Evolutionary conservation across 2,329 filamentous ascomycete species (phyloP).

Genomic region (Xylariales sp.): DNA sequence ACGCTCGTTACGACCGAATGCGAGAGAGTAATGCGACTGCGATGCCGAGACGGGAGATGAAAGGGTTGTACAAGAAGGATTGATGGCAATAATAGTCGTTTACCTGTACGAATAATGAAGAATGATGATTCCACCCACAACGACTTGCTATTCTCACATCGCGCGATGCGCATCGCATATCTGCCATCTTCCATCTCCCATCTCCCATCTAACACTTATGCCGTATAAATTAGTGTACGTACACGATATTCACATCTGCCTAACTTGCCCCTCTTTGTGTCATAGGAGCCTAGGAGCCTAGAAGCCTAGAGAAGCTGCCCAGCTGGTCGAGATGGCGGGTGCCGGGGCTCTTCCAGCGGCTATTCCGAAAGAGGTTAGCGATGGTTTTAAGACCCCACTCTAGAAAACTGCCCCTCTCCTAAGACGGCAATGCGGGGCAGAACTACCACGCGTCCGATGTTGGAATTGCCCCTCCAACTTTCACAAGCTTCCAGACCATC

Average conservation of each 20-base stretch:
- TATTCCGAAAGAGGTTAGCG: slow-evolving; percentile 3
- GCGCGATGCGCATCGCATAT: neutral
- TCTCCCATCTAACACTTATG: neutral
- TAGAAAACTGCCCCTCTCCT: slow-evolving; percentile 30
- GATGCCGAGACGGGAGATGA: neutral
- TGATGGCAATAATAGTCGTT: slow-evolving; percentile 1
- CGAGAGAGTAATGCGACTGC: slow-evolving; percentile 11
- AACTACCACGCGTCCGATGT: slow-evolving; percentile 18
- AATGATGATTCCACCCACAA: slow-evolving; percentile 12
- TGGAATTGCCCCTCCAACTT: slow-evolving; percentile 50
- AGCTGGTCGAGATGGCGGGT: neutral
- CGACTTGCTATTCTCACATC: neutral
- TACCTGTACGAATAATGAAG: slow-evolving; percentile 29
- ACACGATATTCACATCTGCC: neutral
- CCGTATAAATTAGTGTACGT: neutral
- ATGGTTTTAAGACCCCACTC: neutral
- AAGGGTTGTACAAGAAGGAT: slow-evolving; percentile 9
- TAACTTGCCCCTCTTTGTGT: neutral
- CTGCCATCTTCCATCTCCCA: neutral
- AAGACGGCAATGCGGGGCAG: slow-evolving; percentile 40
- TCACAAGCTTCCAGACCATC: slow-evolving; percentile 45
- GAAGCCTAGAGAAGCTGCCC: slow-evolving; percentile 1
- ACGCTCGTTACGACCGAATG: neutral
- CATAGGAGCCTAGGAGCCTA: slow-evolving; percentile 1
- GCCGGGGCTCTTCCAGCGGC: neutral